Base-by-base conservation (phyloP, 805 yeast genomes). In the Barnettozyma botsteinii region DNA sequence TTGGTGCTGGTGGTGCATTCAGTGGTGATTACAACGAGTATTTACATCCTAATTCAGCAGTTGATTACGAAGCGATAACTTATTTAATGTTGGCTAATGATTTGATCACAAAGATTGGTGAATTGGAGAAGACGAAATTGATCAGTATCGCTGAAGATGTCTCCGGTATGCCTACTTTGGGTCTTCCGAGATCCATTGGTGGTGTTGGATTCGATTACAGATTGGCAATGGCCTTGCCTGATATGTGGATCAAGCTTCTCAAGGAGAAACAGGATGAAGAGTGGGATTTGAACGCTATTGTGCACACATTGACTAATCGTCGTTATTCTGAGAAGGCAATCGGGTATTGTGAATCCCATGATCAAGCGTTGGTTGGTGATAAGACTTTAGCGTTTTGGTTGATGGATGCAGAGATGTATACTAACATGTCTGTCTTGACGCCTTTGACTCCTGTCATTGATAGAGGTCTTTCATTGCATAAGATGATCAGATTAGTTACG, bases 351-450 rank as follows among this genome's bases (percentile, higher is more conserved):
- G 98, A 91, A 64, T 82, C 94, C 13, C 98, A 91, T 58, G 98
- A 91, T 60, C 98, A 91, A 66, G 98, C 98, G 7, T 71, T 91
- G 40, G 98, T 91, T 18, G 98, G 98, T 38, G 98, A 91, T 60
- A 91, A 91, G 61, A 86, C 96, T 3, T 65, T 91, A 43, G 98
- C 98, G 1, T 91, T 91, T 58, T 93, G 98, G 98, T 72, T 91
- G 42, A 91, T 91, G 98, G 98, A 91, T 65, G 88, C 91, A 47
- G 95, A 89, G 50, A 89, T 91, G 98, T 91, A 91, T 63, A 91
- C 97, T 26, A 80, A 88, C 64, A 91, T 91, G 98, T 81, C 94
- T 13, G 70, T 70, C 2, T 56, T 89, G 33, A 66, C 86, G 1
- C 85, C 80, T 39, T 66, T 82, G 37, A 83, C 95, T 1, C 83